Evolutionary conservation across 805 yeast genomes (phyloP), one percentile per base, ranked within the genome.

Genomic region (Osmozyma mogii): DNA sequence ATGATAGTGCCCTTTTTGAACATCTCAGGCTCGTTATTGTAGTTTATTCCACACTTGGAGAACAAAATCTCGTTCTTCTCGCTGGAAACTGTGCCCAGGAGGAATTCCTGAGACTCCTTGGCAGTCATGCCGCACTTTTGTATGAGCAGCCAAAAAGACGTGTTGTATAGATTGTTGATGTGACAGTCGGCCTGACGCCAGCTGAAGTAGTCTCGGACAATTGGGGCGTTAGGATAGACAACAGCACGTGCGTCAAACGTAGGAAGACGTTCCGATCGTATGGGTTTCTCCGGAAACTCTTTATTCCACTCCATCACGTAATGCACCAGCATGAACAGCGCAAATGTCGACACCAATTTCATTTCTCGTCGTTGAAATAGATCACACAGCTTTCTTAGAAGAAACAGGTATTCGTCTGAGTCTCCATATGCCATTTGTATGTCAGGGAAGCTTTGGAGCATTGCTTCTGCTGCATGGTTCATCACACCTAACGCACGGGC

Each of bases 171-270:
- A 52, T 92, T 92, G 53, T 92, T 92, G 32, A 92, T 92, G 57
- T 92, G 98, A 29, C 92, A 92, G 50, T 92, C 98, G 1, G 80
- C 97, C 50, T 84, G 96, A 41, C 98, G 69, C 98, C 98, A 92
- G 33, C 82, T 62, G 40, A 92, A 70, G 50, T 92, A 92, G 52
- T 89, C 97, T 32, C 84, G 65, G 2, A 89, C 62, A 1, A 63
- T 57, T 4, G 58, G 45, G 11, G 61, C 40, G 31, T 68, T 73
- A 0, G 98, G 98, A 43, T 92, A 92, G 1, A 75, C 56, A 6
- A 92, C 92, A 2, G 94, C 94, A 27, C 98, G 61, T 0, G 94
- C 87, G 54, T 92, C 98, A 52, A 92, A 92, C 10, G 82, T 76
- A 0, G 98, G 97, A 20, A 89, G 50, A 35, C 77, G 66, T 9